phyloP scores from a whole-genome alignment of 2,329 filamentous ascomycete genomes.

The Aspergillus sp. region DNA sequence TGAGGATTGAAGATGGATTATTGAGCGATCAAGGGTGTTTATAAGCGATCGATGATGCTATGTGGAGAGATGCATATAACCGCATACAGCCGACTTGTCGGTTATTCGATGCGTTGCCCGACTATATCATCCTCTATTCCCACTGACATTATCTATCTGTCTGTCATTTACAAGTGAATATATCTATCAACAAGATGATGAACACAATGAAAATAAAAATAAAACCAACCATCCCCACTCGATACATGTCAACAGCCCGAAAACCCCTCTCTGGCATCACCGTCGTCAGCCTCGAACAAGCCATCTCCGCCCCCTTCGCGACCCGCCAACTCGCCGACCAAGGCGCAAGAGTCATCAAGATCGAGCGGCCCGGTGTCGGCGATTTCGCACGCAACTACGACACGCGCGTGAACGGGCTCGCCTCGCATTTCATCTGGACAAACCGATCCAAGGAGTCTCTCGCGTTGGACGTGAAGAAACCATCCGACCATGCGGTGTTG shows the following conservation, averaged over 20 bases:
- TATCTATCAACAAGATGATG: too few species aligned
- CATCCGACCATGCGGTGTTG: constrained; percentile 40
- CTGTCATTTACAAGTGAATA: too few species aligned
- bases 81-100: background rate
- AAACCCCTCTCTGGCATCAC: constrained; percentile 42
- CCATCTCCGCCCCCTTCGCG: constrained; percentile 52
- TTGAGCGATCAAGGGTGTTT: background rate
- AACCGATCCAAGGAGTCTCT: constrained; percentile 53
- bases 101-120: too few species aligned
- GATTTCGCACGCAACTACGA: constrained; percentile 53
- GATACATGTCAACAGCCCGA: too few species aligned
- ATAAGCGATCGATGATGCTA: too few species aligned
- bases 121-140: too few species aligned
- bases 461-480: constrained; percentile 46
- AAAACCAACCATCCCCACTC: too few species aligned
- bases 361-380: constrained; percentile 48
- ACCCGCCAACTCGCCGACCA: constrained; percentile 52
- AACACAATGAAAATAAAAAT: too few species aligned
- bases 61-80: background rate
- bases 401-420: constrained; percentile 44
- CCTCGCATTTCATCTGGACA: constrained; percentile 54
- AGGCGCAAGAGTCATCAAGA: constrained; percentile 52
- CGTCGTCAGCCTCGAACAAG: constrained; percentile 51
- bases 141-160: too few species aligned
- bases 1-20: background rate